Evolutionary conservation across 306 rosid species (phyloP), one percentile per base, ranked within the genome.

Genomic region (Sindora glabra): DNA sequence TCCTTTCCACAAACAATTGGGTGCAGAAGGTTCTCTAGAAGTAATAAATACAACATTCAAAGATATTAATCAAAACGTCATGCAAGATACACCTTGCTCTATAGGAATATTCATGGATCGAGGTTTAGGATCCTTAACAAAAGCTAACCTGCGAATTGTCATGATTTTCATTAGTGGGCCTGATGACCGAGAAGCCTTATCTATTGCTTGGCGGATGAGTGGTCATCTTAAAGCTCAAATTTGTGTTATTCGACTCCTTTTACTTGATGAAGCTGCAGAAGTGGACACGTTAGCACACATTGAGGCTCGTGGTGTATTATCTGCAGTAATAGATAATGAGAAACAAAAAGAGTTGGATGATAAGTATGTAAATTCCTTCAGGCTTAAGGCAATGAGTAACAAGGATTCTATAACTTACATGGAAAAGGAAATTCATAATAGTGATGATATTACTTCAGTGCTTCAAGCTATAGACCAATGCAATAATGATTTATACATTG

Each of bases 141-240:
- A 44, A 22, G 4, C 19, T 3, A 11, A 19, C 3, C 25, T 37
- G 34, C 63, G 21, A 5, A 8, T 39, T 10, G 15, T 24, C 12
- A 14, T 58, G 64, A 15, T 58, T 15, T 58, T 58, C 64, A 23
- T 58, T 16, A 50, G 64, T 9, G 51, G 86, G 10, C 48, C 67
- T 0, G 83, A 77, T 29, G 86, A 77, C 26, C 59, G 76, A 8
- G 78, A 74, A 55, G 86, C 86, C 14, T 32, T 74, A 5, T 60
- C 73, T 5, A 74, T 73, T 25, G 76, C 78, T 14, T 57, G 54
- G 70, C 59, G 80, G 46, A 73, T 81, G 73, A 60, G 65, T 0
- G 48, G 41, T 8, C 56, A 72, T 21, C 76, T 82, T 1, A 8
- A n/a, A 14, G 48, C 70, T 2, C 15, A 58, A 8, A 13, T 81